Evolutionary conservation across 2,329 filamentous ascomycete species (phyloP).

Genomic region (Ascocoryne sarcoides): DNA sequence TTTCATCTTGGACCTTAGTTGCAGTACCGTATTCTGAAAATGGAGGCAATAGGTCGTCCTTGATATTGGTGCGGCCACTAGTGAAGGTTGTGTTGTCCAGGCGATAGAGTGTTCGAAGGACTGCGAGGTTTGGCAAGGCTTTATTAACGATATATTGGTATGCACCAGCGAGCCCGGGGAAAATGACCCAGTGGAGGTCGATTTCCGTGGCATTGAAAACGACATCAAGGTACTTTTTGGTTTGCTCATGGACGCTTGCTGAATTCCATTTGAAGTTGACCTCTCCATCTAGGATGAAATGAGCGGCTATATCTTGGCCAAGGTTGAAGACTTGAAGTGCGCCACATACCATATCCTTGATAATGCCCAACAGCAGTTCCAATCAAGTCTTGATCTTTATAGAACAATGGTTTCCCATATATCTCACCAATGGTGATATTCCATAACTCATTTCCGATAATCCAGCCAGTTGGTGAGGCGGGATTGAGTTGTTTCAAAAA

Average conservation of each 20-base stretch:
- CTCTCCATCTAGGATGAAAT: constrained; percentile 33
- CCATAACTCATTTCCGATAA: constrained; percentile 19
- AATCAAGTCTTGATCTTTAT: constrained; percentile 12
- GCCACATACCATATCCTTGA: constrained; percentile 5
- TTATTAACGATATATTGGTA: constrained; percentile 47
- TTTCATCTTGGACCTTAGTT: constrained; percentile 45
- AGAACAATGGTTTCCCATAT: constrained; percentile 14
- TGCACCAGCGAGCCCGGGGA: constrained; percentile 37
- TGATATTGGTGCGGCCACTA: constrained; percentile 36
- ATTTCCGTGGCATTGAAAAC: constrained; percentile 38
- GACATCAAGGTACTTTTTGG: constrained; percentile 35
- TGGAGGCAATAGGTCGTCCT: constrained; percentile 37
- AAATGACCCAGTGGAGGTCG: constrained; percentile 44
- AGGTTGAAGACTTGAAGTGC: neutral
- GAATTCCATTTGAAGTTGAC: constrained; percentile 39
- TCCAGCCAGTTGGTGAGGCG: constrained; percentile 4
- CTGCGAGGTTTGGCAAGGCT: constrained; percentile 37
- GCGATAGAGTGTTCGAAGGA: constrained; percentile 41
- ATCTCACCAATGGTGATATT: constrained; percentile 14
- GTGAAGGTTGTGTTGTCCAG: constrained; percentile 41
- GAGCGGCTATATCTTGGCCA: neutral
- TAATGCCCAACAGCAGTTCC: constrained; percentile 13
- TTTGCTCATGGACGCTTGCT: constrained; percentile 34
- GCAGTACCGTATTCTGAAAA: constrained; percentile 34
- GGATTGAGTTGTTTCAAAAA: constrained; percentile 2